Percentiles rank a stretch among this genome's conserved stretches.
phyloP scores from a whole-genome alignment of 2,329 filamentous ascomycete genomes.

The Hansfordia pulvinata region DNA sequence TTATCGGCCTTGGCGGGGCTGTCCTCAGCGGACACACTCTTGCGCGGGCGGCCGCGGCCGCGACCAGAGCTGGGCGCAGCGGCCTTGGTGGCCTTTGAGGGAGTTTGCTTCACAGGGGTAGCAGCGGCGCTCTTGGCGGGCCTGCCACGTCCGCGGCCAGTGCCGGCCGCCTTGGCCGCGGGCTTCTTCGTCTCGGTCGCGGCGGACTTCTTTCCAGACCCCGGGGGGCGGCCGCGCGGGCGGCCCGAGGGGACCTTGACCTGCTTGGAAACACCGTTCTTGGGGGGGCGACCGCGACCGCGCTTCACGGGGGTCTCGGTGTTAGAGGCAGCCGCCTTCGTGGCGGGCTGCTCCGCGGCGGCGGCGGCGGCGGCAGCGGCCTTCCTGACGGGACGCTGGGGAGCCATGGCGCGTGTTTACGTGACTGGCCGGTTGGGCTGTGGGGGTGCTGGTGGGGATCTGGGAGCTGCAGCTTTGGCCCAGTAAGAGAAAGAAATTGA shows the following conservation, averaged over 20 bases:
- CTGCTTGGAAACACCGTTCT: slow-evolving; percentile 19
- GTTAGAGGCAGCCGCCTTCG: too few relatives aligned
- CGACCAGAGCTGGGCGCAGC: slow-evolving; percentile 6
- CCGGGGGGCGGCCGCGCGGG: slow-evolving; percentile 33
- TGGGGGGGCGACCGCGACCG: slow-evolving; percentile 23
- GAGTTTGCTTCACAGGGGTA: background rate
- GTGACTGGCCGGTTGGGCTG: too few relatives aligned
- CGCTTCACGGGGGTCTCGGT: slow-evolving; percentile 15
- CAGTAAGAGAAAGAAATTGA: too few relatives aligned
- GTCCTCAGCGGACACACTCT: slow-evolving; percentile 8
- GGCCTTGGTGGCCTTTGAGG: slow-evolving; percentile 4
- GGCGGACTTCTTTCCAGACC: slow-evolving; percentile 17
- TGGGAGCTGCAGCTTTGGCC: too few relatives aligned
- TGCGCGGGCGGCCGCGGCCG: slow-evolving; percentile 19
- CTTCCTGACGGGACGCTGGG: too few relatives aligned
- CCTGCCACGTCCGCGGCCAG: background rate
- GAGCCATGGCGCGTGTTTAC: too few relatives aligned
- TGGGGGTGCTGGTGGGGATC: too few relatives aligned
- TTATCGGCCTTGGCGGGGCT: slow-evolving; percentile 4
- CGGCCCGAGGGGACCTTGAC: slow-evolving; percentile 24
- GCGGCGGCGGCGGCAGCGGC: slow-evolving; percentile 2
- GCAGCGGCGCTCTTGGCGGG: background rate
- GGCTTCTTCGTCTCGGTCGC: slow-evolving; percentile 8
- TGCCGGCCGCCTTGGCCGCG: slow-evolving; percentile 1
- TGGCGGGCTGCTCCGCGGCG: slow-evolving; percentile 8